These are phyloP conservation scores for Tetrahymena thermophila DNA, from an alignment of 73 alveolate species.

Conservation along the genomic window DNA sequence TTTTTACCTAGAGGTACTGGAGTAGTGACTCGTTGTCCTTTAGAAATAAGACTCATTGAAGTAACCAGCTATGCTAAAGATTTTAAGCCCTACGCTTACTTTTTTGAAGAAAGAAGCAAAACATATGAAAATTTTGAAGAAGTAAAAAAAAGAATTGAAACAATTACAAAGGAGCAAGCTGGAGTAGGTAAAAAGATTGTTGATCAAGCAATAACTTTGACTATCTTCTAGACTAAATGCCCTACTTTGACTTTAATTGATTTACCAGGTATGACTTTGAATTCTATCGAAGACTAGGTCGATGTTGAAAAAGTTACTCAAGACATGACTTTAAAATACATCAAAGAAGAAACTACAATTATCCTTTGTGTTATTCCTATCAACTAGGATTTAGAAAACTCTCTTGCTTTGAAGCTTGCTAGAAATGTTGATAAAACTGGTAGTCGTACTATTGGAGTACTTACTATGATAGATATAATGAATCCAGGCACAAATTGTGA, in stretches of 20 bases:
- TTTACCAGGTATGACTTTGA: conserved; percentile 96
- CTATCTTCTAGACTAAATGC: conserved; percentile 74
- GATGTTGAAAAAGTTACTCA: conserved; percentile 80
- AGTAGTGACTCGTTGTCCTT: conserved; percentile 77
- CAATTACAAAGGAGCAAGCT: conserved; percentile 62
- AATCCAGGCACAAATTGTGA: conserved; percentile 66
- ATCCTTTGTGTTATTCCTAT: conserved; percentile 73
- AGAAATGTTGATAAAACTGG: conserved; percentile 58
- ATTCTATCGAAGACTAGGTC: conserved; percentile 86
- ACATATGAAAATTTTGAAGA: conserved; percentile 63
- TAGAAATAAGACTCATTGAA: conserved; percentile 63
- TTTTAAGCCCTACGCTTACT: conserved; percentile 42
- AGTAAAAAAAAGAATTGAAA: conserved; percentile 56
- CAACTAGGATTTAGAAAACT: conserved; percentile 64
- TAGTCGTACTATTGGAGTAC: conserved; percentile 66
- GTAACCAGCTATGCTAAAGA: conserved; percentile 22
- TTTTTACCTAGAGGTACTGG: conserved; percentile 82
- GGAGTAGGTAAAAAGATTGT: conserved; percentile 60
- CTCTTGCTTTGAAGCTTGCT: conserved; percentile 64
- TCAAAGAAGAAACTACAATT: conserved; percentile 72
- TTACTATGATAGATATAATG: conserved; percentile 68
- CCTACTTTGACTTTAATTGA: conserved; percentile 84
- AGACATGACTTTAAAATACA: conserved; percentile 84
- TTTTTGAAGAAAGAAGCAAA: conserved; percentile 50
- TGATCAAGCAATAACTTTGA: conserved; percentile 70